Conservation (phyloP, 2,329 filamentous ascomycete genomes). For the Fusarium irregulare region DNA sequence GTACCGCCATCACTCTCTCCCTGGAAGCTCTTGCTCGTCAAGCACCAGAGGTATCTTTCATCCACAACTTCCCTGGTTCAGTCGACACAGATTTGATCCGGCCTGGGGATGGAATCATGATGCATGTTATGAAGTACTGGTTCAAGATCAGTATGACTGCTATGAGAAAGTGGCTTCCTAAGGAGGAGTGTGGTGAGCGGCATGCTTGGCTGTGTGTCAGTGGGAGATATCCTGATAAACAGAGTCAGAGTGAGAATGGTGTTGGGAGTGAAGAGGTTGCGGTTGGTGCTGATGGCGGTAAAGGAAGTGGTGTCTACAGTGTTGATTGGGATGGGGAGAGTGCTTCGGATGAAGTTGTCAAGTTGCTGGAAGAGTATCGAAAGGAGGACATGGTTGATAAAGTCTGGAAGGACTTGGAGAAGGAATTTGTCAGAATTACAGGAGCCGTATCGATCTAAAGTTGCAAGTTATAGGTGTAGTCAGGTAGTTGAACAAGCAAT, state of each 20-base stretch:
- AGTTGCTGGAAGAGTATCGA: constrained; percentile 29
- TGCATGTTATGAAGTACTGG: constrained; percentile 32
- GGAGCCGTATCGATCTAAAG: constrained; percentile 1
- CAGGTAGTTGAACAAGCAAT: too few species aligned
- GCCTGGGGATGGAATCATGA: constrained; percentile 29
- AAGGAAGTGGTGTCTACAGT: constrained; percentile 43
- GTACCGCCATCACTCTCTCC: constrained; percentile 42
- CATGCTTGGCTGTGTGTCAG: constrained; percentile 42
- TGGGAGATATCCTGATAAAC: constrained; percentile 32
- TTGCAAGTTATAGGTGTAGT: accelerated
- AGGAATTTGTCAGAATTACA: constrained; percentile 40
- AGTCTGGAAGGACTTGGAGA: constrained; percentile 41
- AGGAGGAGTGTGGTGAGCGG: constrained; percentile 42
- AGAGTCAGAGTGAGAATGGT: background rate
- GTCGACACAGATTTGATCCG: constrained; percentile 46
- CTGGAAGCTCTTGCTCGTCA: constrained; percentile 40
- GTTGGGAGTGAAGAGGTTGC: constrained; percentile 11
- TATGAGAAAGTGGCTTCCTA: constrained; percentile 23
- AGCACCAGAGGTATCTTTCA: constrained; percentile 43
- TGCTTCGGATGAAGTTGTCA: constrained; percentile 22
- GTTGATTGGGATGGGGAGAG: constrained; percentile 42
- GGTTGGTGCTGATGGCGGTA: constrained; percentile 33
- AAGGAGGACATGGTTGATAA: constrained; percentile 36
- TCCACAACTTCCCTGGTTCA: constrained; percentile 48
- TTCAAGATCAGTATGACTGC: constrained; percentile 19